These are phyloP conservation scores for Microsporum ferrugineum DNA, from an alignment of 2,329 filamentous ascomycete species.

Conservation along the genomic window DNA sequence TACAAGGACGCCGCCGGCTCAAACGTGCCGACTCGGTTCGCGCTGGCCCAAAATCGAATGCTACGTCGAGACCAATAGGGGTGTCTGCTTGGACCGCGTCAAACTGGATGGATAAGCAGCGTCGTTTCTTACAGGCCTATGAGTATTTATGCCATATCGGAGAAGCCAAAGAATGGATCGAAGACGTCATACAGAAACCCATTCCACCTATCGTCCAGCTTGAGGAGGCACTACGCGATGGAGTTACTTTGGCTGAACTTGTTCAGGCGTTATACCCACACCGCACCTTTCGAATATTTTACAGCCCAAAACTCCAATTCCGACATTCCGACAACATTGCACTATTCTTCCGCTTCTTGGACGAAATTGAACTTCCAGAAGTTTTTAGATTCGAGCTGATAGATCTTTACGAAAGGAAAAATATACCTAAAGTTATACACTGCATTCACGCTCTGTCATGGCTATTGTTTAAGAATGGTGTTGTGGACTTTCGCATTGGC, in stretches of 20 bases:
- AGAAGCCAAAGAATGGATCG: constrained; percentile 98
- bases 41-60: constrained; percentile 38
- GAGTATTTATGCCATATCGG: constrained; percentile 98
- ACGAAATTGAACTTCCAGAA: constrained; percentile 84
- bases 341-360: constrained; percentile 85
- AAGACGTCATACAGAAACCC: constrained; percentile 71
- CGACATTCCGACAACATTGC: constrained; percentile 97
- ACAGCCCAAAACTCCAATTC: constrained; percentile 73
- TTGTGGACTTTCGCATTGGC: constrained; percentile 89
- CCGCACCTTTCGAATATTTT: constrained; percentile 69
- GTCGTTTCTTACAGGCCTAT: constrained; percentile 91
- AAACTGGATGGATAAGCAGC: constrained; percentile 98
- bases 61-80: constrained; percentile 38
- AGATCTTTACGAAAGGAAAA: constrained; percentile 98
- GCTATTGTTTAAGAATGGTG: constrained; percentile 89
- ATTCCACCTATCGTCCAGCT: constrained; percentile 89
- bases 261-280: constrained; percentile 79
- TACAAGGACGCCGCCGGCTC: constrained; percentile 71
- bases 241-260: constrained; percentile 86
- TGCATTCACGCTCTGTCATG: constrained; percentile 96
- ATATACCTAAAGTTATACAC: constrained; percentile 97
- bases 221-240: constrained; percentile 83
- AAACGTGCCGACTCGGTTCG: constrained; percentile 54
- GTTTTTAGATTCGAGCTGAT: constrained; percentile 95
- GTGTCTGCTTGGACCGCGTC: constrained; percentile 65